Evolutionary conservation across 2,329 filamentous ascomycete genomes (phyloP), one percentile per base, ranked within the genome.

Genomic region (Penicillium sp.): DNA sequence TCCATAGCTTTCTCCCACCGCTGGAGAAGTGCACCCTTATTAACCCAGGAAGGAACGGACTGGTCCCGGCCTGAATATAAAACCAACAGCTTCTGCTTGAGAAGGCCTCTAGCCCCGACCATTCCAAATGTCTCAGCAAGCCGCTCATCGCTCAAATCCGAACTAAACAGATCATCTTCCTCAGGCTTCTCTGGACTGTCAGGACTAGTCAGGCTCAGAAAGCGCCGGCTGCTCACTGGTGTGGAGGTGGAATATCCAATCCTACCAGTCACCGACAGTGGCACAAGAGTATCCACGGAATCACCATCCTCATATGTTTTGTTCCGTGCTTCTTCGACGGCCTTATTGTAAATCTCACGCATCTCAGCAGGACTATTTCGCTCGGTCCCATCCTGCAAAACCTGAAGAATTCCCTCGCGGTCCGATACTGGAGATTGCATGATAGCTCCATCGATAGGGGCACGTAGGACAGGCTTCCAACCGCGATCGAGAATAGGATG

Each of bases 81-180:
- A 23, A 79, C 75, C 58, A 80, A 62, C 44, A 77, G 53, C 45
- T 72, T 75, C 18, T 67, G 62, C 33, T 63, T 72, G 44, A 78
- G 53, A 18, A 78, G 48, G 0, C 72, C 73, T 12, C 67, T 59
- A 14, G 61, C 40, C 3, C 64, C 58, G 25, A 80, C 66, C 63
- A 67, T 76, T 3, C 85, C 81, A 81, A 92, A 96, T 6, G 86
- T 87, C 6, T 67, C 67, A n/a, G 73, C 68, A 3, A 92, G 75
- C n/a, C 79, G 77, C 22, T 82, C 79, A 42, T 84, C 80, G 0
- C 77, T 71, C 7, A 94, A 75, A 67, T 93, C 89, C 2, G 85
- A 86, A 9, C 88, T 91, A 75, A 95, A 96, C 67, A 88, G 90
- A 69, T 96, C 92, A 67, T 96, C 92, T 55, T 90, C 88, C 4